These are phyloP conservation scores for Microthlaspi erraticum DNA, from an alignment of 345 rosid species.

Conservation along the genomic window DNA sequence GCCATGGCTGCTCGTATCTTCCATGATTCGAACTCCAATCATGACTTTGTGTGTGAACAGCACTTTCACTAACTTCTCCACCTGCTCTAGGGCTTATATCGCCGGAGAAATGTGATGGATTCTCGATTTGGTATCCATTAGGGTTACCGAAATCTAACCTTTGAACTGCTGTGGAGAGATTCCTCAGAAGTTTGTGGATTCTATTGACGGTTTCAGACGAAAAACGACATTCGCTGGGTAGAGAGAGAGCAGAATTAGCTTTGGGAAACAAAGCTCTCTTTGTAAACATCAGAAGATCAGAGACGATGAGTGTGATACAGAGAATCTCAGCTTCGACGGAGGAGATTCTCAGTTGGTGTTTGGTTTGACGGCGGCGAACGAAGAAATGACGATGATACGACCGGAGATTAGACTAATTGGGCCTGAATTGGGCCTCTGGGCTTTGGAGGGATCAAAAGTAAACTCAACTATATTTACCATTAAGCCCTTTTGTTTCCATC, in stretches of 20 bases:
- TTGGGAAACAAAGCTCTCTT: slow-evolving; percentile 45
- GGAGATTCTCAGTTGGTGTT: not conserved
- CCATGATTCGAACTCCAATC: slow-evolving; percentile 8
- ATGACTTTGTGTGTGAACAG: slow-evolving; percentile 25
- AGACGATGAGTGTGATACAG: not conserved
- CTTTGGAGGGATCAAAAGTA: not conserved
- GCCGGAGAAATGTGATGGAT: not conserved
- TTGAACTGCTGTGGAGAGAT: slow-evolving; percentile 57
- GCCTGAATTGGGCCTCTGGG: slow-evolving; percentile 1
- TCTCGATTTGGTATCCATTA: slow-evolving; percentile 21
- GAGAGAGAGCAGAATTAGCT: slow-evolving; percentile 38
- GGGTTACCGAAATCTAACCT: slow-evolving; percentile 50
- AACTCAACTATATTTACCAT: no score
- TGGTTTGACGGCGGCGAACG: slow-evolving; percentile 20
- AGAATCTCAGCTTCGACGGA: not conserved
- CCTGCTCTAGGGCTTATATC: slow-evolving; percentile 37
- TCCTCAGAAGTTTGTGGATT: slow-evolving; percentile 31
- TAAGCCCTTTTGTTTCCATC: no score
- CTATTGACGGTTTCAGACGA: slow-evolving; percentile 31
- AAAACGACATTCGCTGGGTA: slow-evolving; percentile 48
- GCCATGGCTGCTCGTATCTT: not conserved
- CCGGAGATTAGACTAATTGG: not conserved
- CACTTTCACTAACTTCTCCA: slow-evolving; percentile 30
- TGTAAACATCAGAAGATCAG: slow-evolving; percentile 48
- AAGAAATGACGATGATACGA: not conserved